phyloP scores from a whole-genome alignment of 1,284 basidiomycete species.

The Omphalotus olearius region DNA sequence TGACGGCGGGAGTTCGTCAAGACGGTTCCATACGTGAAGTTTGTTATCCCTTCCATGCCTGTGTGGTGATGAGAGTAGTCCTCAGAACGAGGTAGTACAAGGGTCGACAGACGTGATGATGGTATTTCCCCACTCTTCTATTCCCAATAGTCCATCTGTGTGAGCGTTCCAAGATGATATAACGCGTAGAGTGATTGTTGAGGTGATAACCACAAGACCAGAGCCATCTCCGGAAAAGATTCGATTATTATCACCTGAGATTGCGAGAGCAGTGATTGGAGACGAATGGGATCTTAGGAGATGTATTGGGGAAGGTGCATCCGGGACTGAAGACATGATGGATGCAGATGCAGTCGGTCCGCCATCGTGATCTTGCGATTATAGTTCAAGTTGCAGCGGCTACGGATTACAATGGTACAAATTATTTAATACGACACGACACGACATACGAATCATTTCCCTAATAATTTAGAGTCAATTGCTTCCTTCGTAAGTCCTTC shows the following conservation, averaged over 20 bases:
- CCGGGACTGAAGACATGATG: slow-evolving; percentile 7
- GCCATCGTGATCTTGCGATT: too few relatives aligned
- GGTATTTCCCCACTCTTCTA: slow-evolving; percentile 64
- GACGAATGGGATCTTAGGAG: slow-evolving; percentile 70
- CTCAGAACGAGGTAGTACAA: slow-evolving; percentile 1
- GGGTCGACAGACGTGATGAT: slow-evolving; percentile 63
- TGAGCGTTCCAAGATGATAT: slow-evolving; percentile 78
- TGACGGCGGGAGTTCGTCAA: slow-evolving; percentile 38
- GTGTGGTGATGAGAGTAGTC: slow-evolving; percentile 6
- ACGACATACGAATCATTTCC: slow-evolving; percentile 10
- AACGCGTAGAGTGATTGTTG: slow-evolving; percentile 67
- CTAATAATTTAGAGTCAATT: slow-evolving; percentile 61
- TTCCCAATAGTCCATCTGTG: slow-evolving; percentile 65
- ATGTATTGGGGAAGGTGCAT: slow-evolving; percentile 57
- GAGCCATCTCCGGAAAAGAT: slow-evolving; percentile 80
- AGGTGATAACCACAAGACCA: slow-evolving; percentile 69
- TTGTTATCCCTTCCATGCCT: slow-evolving; percentile 89
- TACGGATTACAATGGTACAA: too few relatives aligned
- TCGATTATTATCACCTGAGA: slow-evolving; percentile 68
- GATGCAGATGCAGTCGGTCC: background rate
- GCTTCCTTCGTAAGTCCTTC: slow-evolving; percentile 73
- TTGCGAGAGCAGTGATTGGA: slow-evolving; percentile 50
- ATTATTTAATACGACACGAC: too few relatives aligned
- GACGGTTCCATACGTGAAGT: slow-evolving; percentile 62
- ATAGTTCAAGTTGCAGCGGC: too few relatives aligned